Conservation (phyloP, 257 asterid species). For the Solanum tacnaense region DNA sequence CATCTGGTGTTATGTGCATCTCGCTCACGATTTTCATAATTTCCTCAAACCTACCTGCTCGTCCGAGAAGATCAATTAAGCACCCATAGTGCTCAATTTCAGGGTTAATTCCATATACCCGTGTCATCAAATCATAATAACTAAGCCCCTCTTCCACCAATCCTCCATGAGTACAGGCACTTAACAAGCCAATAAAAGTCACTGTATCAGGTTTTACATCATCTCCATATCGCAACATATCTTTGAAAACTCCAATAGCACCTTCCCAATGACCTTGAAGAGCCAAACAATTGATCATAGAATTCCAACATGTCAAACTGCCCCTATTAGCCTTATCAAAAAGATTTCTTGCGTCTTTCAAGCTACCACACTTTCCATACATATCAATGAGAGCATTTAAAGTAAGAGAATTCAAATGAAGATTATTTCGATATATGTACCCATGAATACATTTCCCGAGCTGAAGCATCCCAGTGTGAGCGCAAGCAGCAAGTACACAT, state of each 20-base stretch:
- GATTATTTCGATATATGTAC: constrained; percentile 27
- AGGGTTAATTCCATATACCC: constrained; percentile 44
- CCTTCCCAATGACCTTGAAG: constrained; percentile 44
- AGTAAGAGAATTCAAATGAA: constrained; percentile 27
- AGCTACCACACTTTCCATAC: constrained; percentile 84
- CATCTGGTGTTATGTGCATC: constrained; percentile 63
- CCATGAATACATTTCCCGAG: constrained; percentile 72
- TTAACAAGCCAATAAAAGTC: constrained; percentile 62
- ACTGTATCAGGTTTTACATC: constrained; percentile 55
- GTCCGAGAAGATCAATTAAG: constrained; percentile 59
- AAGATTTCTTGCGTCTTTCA: constrained; percentile 38
- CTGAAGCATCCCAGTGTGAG: constrained; percentile 54
- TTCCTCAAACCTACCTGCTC: constrained; percentile 59
- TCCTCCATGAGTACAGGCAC: constrained; percentile 74
- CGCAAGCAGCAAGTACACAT: constrained; percentile 59
- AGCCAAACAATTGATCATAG: constrained; percentile 66
- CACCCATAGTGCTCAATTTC: constrained; percentile 72
- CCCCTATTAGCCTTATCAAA: constrained; percentile 27
- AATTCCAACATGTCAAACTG: constrained; percentile 59
- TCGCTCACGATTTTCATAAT: constrained; percentile 48
- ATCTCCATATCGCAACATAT: constrained; percentile 25
- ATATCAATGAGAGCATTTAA: constrained; percentile 59
- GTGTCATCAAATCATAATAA: constrained; percentile 45
- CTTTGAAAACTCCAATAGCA: constrained; percentile 41
- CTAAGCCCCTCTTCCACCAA: constrained; percentile 42